phyloP scores from a whole-genome alignment of 192 early-diverging fungal species.

The Radiomyces spectabilis region DNA sequence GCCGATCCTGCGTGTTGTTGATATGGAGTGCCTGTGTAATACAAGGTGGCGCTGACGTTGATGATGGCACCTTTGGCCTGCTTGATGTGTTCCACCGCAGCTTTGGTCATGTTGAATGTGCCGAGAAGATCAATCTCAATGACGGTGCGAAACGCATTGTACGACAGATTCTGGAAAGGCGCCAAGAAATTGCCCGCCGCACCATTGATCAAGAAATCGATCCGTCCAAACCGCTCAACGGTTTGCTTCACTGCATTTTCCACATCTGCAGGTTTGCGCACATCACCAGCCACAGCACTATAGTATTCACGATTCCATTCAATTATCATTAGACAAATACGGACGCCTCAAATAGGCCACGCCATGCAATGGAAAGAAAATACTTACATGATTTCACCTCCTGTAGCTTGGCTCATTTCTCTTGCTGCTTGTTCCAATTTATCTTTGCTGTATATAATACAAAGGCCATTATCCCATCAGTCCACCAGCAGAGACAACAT shows the following conservation, averaged over 20 bases:
- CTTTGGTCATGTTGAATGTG: constrained; percentile 72
- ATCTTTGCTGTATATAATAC: constrained; percentile 23
- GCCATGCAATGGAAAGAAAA: background rate
- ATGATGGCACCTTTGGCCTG: constrained; percentile 54
- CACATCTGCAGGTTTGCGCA: constrained; percentile 51
- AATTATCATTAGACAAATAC: background rate
- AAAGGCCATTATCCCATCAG: background rate
- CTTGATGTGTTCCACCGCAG: constrained; percentile 61
- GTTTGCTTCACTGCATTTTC: constrained; percentile 50
- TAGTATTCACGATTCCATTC: background rate
- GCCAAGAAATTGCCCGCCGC: constrained; percentile 74
- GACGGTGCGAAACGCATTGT: constrained; percentile 66
- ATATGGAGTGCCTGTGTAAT: constrained; percentile 45
- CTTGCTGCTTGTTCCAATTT: constrained; percentile 61
- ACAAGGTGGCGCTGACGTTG: constrained; percentile 65
- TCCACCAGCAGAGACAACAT: background rate
- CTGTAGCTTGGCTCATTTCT: constrained; percentile 50
- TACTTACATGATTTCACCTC: constrained; percentile 43
- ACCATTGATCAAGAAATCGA: constrained; percentile 53
- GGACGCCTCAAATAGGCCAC: background rate
- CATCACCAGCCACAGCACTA: constrained; percentile 52
- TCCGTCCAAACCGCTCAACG: constrained; percentile 52
- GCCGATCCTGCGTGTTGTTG: constrained; percentile 31
- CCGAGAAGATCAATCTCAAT: constrained; percentile 49
- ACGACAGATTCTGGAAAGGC: constrained; percentile 52